Conservation (phyloP, 2,329 filamentous ascomycete species). For the Microsporum audouinii region DNA sequence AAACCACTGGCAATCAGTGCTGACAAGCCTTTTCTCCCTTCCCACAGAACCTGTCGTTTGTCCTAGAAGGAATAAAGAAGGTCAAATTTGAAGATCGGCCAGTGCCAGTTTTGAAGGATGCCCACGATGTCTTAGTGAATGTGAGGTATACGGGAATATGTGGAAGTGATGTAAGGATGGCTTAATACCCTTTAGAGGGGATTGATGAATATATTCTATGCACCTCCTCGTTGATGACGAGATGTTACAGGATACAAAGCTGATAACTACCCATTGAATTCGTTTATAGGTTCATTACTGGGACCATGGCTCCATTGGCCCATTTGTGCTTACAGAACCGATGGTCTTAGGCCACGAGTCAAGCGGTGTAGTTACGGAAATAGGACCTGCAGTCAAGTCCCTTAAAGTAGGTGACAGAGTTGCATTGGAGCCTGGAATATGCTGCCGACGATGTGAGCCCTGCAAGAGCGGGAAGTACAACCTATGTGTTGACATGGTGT, state of each 20-base stretch:
- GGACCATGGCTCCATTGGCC: slow-evolving; percentile 36
- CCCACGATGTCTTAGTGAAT: slow-evolving; percentile 68
- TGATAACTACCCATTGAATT: neutral
- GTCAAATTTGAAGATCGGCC: slow-evolving; percentile 67
- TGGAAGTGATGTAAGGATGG: slow-evolving; percentile 56
- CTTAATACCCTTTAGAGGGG: neutral
- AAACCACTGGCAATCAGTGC: too few species aligned
- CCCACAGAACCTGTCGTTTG: slow-evolving; percentile 65
- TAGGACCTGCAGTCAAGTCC: slow-evolving; percentile 54
- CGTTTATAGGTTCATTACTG: slow-evolving; percentile 36
- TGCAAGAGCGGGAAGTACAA: slow-evolving; percentile 58
- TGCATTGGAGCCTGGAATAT: slow-evolving; percentile 57
- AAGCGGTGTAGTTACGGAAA: slow-evolving; percentile 56
- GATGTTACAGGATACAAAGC: neutral
- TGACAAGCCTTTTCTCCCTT: neutral
- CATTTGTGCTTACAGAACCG: slow-evolving; percentile 35
- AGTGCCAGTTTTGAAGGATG: slow-evolving; percentile 52
- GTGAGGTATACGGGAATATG: slow-evolving; percentile 82
- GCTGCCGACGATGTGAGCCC: slow-evolving; percentile 53
- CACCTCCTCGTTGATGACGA: neutral
- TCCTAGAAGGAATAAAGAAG: slow-evolving; percentile 64
- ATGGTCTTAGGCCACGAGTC: slow-evolving; percentile 59
- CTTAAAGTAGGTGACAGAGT: slow-evolving; percentile 53
- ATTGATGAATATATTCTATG: too few species aligned
- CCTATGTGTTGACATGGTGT: slow-evolving; percentile 74